Conservation (phyloP, 1,139 yeast species). For the Casaregolazyma lundiana region DNA sequence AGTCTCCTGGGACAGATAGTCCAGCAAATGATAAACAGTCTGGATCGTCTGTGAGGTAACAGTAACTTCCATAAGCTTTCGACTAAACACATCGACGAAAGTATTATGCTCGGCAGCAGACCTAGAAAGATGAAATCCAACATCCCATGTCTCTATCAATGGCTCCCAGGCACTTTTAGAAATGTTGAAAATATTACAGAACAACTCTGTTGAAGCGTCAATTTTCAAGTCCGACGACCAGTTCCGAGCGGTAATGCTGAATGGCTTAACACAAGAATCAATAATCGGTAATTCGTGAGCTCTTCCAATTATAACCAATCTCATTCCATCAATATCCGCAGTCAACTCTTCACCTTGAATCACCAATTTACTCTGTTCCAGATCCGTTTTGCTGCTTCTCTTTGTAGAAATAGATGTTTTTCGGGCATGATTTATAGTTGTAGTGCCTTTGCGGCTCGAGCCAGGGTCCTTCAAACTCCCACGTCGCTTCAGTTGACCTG, state of each 20-base stretch:
- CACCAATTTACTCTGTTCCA: background rate
- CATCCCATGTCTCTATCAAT: conserved; percentile 80
- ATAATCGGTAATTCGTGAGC: conserved; percentile 89
- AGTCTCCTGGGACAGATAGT: conserved; percentile 66
- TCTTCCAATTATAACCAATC: conserved; percentile 87
- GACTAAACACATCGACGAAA: conserved; percentile 63
- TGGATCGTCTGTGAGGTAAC: conserved; percentile 66
- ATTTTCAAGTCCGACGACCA: conserved; percentile 82
- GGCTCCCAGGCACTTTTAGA: conserved; percentile 98
- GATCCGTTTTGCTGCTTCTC: background rate
- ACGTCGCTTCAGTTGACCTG: conserved; percentile 14
- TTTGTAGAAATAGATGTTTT: background rate
- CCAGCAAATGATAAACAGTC: conserved; percentile 42
- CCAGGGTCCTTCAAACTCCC: conserved; percentile 10
- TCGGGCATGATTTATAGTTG: background rate
- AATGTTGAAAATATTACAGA: conserved; percentile 79
- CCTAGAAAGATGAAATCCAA: conserved; percentile 65
- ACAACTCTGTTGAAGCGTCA: conserved; percentile 63
- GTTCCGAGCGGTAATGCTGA: conserved; percentile 65
- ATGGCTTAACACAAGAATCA: conserved; percentile 74
- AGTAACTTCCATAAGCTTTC: conserved; percentile 74
- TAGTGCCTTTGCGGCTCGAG: conserved; percentile 2
- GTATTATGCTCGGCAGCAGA: conserved; percentile 40
- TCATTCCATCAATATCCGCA: conserved; percentile 72
- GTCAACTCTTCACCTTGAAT: conserved; percentile 63